A percentile compares a stretch with the other conserved stretches of the same genome.
Conservation (phyloP, 352 stramenopile genomes). For the Phytophthora fragariae region DNA sequence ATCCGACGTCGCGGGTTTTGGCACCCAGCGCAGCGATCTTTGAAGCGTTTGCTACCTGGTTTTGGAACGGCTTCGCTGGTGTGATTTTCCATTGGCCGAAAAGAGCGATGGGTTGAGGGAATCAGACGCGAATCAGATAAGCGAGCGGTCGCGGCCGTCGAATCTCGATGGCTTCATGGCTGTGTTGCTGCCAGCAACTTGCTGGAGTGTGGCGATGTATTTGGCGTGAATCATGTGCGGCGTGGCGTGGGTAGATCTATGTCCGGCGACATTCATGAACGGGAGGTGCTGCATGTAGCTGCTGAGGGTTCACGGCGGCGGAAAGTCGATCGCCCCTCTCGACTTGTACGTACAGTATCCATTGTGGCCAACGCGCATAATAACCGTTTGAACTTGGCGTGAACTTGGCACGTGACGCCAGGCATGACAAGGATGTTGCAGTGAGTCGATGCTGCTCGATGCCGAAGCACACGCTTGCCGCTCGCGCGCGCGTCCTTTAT, state of each 20-base stretch:
- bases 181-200: too few species aligned
- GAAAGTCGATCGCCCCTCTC: not conserved
- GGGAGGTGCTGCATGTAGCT: too few species aligned
- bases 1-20: conserved; percentile 15
- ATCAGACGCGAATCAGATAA: not conserved
- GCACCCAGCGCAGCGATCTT: not conserved
- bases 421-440: conserved; percentile 25
- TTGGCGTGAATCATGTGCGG: too few species aligned
- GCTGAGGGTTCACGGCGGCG: too few species aligned
- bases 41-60: not conserved
- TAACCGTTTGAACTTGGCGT: not conserved
- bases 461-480: too few species aligned
- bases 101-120: not conserved
- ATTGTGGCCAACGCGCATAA: not conserved
- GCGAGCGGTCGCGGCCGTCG: too few species aligned
- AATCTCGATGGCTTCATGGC: too few species aligned
- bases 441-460: not conserved
- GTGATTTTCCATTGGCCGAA: not conserved
- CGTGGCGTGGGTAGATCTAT: too few species aligned
- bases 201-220: too few species aligned
- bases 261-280: too few species aligned
- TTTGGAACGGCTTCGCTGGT: too few species aligned
- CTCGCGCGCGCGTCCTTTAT: too few species aligned
- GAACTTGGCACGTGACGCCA: not conserved
- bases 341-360: not conserved